Conservation (phyloP, 495 filamentous ascomycete species). For the Podospora sp. region DNA sequence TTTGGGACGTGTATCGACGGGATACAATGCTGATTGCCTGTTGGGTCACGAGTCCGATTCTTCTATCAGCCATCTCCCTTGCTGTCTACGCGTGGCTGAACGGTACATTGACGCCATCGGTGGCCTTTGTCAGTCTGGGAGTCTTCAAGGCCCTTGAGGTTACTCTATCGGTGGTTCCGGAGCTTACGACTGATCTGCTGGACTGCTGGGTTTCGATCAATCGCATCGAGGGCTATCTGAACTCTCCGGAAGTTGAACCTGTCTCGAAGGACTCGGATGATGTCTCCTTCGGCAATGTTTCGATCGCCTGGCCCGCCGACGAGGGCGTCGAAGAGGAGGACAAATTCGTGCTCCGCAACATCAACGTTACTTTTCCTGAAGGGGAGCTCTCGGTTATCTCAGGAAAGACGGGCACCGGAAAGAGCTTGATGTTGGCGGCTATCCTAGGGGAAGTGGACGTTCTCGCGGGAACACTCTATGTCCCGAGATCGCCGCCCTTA, state of each 20-base stretch:
- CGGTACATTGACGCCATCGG: slow-evolving; percentile 66
- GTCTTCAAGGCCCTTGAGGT: slow-evolving; percentile 74
- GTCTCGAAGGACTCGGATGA: slow-evolving; percentile 58
- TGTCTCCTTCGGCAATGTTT: slow-evolving; percentile 69
- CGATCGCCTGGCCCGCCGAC: slow-evolving; percentile 75
- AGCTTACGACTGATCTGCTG: slow-evolving; percentile 66
- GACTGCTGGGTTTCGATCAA: slow-evolving; percentile 75
- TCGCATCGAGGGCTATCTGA: slow-evolving; percentile 73
- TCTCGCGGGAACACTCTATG: slow-evolving; percentile 52
- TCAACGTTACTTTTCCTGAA: slow-evolving; percentile 67
- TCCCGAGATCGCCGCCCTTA: slow-evolving; percentile 49
- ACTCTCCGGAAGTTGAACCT: slow-evolving; percentile 63
- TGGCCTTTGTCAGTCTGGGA: slow-evolving; percentile 79
- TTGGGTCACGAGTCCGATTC: slow-evolving; percentile 76
- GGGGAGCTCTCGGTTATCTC: slow-evolving; percentile 71
- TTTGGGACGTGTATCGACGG: slow-evolving; percentile 66
- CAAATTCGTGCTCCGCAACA: slow-evolving; percentile 61
- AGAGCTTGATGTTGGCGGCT: slow-evolving; percentile 65
- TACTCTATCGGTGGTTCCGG: slow-evolving; percentile 69
- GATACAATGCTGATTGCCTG: slow-evolving; percentile 61
- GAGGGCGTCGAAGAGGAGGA: slow-evolving; percentile 54
- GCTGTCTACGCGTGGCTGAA: slow-evolving; percentile 66
- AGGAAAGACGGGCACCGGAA: slow-evolving; percentile 69
- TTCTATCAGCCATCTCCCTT: slow-evolving; percentile 72
- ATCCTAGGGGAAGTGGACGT: slow-evolving; percentile 68